These are phyloP conservation scores for Piloderma croceum DNA, from an alignment of 768 basidiomycete species.

Conservation along the genomic window DNA sequence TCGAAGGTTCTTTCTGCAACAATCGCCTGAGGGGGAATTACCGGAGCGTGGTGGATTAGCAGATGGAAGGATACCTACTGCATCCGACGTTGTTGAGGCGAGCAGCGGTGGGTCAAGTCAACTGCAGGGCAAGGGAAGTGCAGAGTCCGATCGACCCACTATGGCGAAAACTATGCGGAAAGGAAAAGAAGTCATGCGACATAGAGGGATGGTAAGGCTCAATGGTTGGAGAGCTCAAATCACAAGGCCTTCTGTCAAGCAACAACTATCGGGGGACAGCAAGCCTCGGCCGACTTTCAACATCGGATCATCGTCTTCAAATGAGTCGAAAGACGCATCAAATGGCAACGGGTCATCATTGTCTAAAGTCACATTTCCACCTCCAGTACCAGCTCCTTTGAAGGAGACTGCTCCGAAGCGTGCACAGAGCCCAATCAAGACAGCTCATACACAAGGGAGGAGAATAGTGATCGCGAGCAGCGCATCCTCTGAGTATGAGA, in stretches of 20 bases:
- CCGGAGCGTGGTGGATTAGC: slow-evolving; percentile 30
- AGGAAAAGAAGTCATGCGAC: slow-evolving; percentile 28
- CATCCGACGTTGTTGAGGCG: slow-evolving; percentile 28
- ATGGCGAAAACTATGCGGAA: slow-evolving; percentile 17
- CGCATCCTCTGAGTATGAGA: slow-evolving; percentile 12
- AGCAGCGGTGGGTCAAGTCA: slow-evolving; percentile 29
- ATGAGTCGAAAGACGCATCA: slow-evolving; percentile 11
- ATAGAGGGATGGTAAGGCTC: too few species aligned
- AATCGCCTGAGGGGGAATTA: slow-evolving; percentile 36
- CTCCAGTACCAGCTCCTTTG: slow-evolving; percentile 7
- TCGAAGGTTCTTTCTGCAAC: slow-evolving; percentile 40
- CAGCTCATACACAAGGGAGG: too few species aligned
- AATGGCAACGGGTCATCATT: slow-evolving; percentile 4
- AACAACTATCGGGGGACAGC: slow-evolving; percentile 38
- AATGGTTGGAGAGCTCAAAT: too few species aligned
- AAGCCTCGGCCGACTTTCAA: slow-evolving; percentile 23
- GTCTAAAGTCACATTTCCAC: slow-evolving; percentile 12
- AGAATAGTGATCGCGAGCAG: too few species aligned
- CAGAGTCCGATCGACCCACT: slow-evolving; percentile 11
- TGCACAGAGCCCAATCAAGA: slow-evolving; percentile 26
- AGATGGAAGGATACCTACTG: too few species aligned
- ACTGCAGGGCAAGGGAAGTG: slow-evolving; percentile 24
- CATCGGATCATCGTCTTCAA: slow-evolving; percentile 7
- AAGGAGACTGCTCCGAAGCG: slow-evolving; percentile 2
- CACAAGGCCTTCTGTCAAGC: too few species aligned